phyloP scores from a whole-genome alignment of 192 early-diverging fungal species.

The Oehlia diaphana region DNA sequence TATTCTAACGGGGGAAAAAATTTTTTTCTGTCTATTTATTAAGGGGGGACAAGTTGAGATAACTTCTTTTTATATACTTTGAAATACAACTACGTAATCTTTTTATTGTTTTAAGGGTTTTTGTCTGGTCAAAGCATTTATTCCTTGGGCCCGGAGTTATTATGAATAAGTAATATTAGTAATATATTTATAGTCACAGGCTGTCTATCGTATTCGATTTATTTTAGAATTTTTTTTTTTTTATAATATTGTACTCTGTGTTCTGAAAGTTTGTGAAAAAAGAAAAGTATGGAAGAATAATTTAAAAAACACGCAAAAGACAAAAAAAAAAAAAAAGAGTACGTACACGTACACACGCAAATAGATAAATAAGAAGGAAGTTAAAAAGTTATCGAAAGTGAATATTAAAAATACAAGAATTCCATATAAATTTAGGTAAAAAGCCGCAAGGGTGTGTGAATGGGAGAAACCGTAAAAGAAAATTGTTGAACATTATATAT shows the following conservation, averaged over 20 bases:
- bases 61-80: background rate
- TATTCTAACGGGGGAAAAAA: background rate
- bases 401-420: conserved; percentile 10
- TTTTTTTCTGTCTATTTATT: background rate
- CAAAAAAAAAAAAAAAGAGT: background rate
- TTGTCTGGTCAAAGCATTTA: background rate
- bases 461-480: background rate
- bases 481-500: background rate
- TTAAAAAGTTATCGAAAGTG: too few species aligned
- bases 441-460: background rate
- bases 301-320: background rate
- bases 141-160: background rate
- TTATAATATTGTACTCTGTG: background rate
- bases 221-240: background rate
- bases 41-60: background rate
- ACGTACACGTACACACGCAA: background rate
- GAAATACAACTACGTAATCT: background rate
- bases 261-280: background rate
- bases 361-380: background rate
- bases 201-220: background rate
- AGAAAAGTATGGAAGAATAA: background rate
- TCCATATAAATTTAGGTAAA: background rate
- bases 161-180: background rate
- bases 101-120: background rate
- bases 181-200: background rate